These are phyloP conservation scores for Pyrenopolyporus hunteri DNA, from an alignment of 495 filamentous ascomycete species.

Conservation along the genomic window DNA sequence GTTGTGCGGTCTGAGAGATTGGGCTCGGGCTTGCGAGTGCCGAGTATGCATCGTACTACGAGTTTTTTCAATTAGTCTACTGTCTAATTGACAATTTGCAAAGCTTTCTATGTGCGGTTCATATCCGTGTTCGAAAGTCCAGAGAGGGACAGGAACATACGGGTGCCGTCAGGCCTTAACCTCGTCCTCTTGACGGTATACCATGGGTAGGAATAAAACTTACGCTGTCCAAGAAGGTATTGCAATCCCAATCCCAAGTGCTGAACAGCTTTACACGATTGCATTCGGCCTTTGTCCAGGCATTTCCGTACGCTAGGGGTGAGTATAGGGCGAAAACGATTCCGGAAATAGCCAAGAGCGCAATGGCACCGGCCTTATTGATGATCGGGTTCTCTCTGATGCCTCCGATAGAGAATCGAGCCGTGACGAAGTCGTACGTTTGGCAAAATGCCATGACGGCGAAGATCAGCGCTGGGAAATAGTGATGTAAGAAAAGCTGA, in stretches of 20 bases:
- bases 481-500: constrained; percentile 97
- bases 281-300: constrained; percentile 90
- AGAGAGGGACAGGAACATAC: constrained; percentile 9
- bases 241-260: constrained; percentile 97
- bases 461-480: constrained; percentile 95
- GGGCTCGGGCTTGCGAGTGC: constrained; percentile 39
- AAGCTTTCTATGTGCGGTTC: not conserved
- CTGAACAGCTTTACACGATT: constrained; percentile 83
- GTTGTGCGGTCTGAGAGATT: constrained; percentile 43
- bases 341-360: constrained; percentile 73
- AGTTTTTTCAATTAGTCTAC: constrained; percentile 29
- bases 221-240: constrained; percentile 86
- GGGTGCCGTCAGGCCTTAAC: constrained; percentile 22
- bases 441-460: constrained; percentile 88
- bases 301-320: constrained; percentile 89
- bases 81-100: constrained; percentile 6
- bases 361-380: constrained; percentile 70
- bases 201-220: constrained; percentile 57
- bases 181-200: constrained; percentile 44
- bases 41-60: constrained; percentile 53
- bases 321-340: constrained; percentile 83
- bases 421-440: constrained; percentile 80
- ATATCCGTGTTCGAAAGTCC: constrained; percentile 15
- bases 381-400: constrained; percentile 73
- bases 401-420: constrained; percentile 69